Evolutionary conservation across 192 early-diverging fungal genomes (phyloP), one percentile per base, ranked within the genome.

Genomic region (Podila clonocystis): DNA sequence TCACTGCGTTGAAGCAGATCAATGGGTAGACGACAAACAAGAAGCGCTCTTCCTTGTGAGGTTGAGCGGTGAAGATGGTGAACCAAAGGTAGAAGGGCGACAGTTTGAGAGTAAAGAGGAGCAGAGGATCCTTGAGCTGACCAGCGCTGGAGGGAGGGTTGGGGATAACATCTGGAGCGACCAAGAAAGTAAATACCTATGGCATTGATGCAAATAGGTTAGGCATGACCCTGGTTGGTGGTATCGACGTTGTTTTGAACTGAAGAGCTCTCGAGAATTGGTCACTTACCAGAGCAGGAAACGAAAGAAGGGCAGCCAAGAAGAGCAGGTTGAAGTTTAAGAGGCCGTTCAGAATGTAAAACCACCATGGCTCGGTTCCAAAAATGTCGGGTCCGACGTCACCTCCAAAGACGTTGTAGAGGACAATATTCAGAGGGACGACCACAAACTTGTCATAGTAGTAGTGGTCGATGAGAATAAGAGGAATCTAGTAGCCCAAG

Each of bases 31-130:
- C 92, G 22, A 98, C 93, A 82, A 87, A 97, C 70, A 99, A 70
- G 70, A 99, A 99, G 5, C 98, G 89, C 68, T 99, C 98, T 73
- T 99, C 98, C 83, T 99, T 99, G 86, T 99, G 98, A n/a, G 96
- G 91, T 82, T 97, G 96, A 13, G 87, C 26, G 3, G 91, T 92
- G 66, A 99, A 97, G 29, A 94, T 91, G 4, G 70, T 60, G 31
- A 98, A 85, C 90, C 90, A 92, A 19, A 95, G 49, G 52, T 93
- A 92, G 30, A 97, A 92, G 9, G 93, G 93, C 55, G 82, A 38
- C 2, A 95, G 80, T 60, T 91, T 90, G 52, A 87, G 77, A 17
- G 85, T 31, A 2, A 94, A 80, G 57, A 89, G 77, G 38, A 84
- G 22, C 20, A 85, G 72, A 19, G 84, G 85, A 41, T 83, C 82